phyloP scores from a whole-genome alignment of 2,329 filamentous ascomycete genomes.

The Zalaria obscura region DNA sequence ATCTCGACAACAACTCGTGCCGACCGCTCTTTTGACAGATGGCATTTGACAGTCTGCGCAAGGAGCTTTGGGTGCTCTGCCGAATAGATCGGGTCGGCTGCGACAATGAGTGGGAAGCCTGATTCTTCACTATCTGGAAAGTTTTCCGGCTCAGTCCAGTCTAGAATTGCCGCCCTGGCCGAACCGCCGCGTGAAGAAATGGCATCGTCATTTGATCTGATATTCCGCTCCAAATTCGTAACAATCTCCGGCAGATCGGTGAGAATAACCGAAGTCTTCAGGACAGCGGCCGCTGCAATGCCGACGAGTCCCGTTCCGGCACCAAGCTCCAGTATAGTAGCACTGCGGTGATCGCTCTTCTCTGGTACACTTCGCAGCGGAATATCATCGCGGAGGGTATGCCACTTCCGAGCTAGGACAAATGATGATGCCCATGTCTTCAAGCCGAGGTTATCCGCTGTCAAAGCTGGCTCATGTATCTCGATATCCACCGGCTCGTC shows the following conservation, averaged over 20 bases:
- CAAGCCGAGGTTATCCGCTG: constrained; percentile 73
- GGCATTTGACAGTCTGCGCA: constrained; percentile 52
- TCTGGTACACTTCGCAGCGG: not conserved
- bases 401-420: constrained; percentile 61
- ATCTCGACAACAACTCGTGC: constrained; percentile 67
- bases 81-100: constrained; percentile 78
- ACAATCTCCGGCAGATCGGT: constrained; percentile 80
- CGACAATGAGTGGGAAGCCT: constrained; percentile 51
- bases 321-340: constrained; percentile 58
- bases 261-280: constrained; percentile 52
- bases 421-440: constrained; percentile 96
- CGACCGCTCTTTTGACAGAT: constrained; percentile 42
- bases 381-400: constrained; percentile 13
- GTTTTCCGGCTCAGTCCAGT: constrained; percentile 51
- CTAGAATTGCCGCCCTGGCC: constrained; percentile 51
- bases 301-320: constrained; percentile 87
- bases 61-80: constrained; percentile 66
- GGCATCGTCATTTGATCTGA: constrained; percentile 44
- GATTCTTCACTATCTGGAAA: not conserved
- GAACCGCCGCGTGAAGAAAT: constrained; percentile 42
- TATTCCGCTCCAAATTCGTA: constrained; percentile 65
- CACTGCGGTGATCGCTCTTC: constrained; percentile 5
- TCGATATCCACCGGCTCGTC: constrained; percentile 42
- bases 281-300: constrained; percentile 63
- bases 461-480: constrained; percentile 76